Evolutionary conservation across 768 basidiomycete species (phyloP).

Genomic region (Lyophyllum semitale): DNA sequence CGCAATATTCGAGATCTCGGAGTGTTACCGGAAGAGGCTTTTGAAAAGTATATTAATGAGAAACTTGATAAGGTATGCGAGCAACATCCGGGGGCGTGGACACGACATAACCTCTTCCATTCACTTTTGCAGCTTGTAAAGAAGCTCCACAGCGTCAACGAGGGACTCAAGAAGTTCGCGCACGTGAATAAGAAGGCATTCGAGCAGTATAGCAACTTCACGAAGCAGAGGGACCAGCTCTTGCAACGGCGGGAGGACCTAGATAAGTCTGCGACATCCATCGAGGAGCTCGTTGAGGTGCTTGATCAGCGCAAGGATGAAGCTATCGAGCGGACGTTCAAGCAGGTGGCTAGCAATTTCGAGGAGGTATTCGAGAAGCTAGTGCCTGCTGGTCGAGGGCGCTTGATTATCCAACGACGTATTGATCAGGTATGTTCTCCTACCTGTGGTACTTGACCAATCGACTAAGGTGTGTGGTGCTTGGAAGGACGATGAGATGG

Average conservation of each 20-base stretch:
- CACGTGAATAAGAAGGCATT: constrained; percentile 99
- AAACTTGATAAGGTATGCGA: constrained; percentile 80
- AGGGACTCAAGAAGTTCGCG: constrained; percentile 92
- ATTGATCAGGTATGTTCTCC: constrained; percentile 70
- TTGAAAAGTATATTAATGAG: constrained; percentile 89
- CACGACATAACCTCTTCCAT: constrained; percentile 1
- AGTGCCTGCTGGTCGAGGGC: constrained; percentile 90
- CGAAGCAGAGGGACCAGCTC: constrained; percentile 94
- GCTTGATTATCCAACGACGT: constrained; percentile 89
- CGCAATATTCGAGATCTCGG: constrained; percentile 95
- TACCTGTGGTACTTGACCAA: neutral
- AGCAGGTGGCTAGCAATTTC: constrained; percentile 96
- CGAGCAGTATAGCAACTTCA: constrained; percentile 97
- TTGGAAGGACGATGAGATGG: constrained; percentile 67
- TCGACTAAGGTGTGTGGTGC: neutral
- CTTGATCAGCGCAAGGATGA: constrained; percentile 98
- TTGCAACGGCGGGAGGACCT: constrained; percentile 86
- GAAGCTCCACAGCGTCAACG: constrained; percentile 90
- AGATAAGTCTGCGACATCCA: constrained; percentile 85
- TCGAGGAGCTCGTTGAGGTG: constrained; percentile 89
- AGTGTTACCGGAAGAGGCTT: constrained; percentile 95
- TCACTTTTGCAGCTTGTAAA: constrained; percentile 71
- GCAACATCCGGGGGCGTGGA: neutral
- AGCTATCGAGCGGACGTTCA: constrained; percentile 97
- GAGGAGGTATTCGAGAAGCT: constrained; percentile 96